These are phyloP conservation scores for Lentinula guzmanii DNA, from an alignment of 768 basidiomycete species.

Conservation along the genomic window DNA sequence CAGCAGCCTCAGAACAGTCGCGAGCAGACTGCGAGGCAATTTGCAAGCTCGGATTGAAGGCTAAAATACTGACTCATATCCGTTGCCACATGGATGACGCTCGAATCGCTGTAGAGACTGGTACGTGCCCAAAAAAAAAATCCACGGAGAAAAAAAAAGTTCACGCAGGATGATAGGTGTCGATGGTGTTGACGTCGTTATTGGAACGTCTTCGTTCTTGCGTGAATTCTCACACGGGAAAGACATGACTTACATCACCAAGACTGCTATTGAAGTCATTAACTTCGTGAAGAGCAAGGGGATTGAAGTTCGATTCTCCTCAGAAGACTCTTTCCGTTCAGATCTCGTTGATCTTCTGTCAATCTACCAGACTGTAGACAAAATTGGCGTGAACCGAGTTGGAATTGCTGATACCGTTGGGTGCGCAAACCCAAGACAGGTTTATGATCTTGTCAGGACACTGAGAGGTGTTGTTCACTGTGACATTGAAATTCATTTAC, in stretches of 20 bases:
- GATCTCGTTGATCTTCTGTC: constrained; percentile 97
- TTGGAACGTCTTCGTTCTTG: constrained; percentile 98
- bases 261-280: constrained; percentile 97
- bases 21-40: constrained; percentile 93
- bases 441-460: constrained; percentile 96
- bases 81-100: constrained; percentile 99
- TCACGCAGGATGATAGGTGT: constrained; percentile 52
- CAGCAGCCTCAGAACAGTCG: constrained; percentile 95
- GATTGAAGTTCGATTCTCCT: constrained; percentile 99
- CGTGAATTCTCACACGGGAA: constrained; percentile 99
- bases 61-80: constrained; percentile 98
- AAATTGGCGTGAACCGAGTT: constrained; percentile 97
- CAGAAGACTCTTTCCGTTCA: constrained; percentile 99
- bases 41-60: constrained; percentile 95
- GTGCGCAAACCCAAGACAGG: constrained; percentile 97
- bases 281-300: constrained; percentile 99
- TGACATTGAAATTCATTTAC: constrained; percentile 97
- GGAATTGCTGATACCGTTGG: constrained; percentile 99
- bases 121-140: constrained; percentile 31
- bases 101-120: constrained; percentile 95
- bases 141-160: neutral
- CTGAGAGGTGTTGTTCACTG: constrained; percentile 93
- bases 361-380: constrained; percentile 99
- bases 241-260: constrained; percentile 99
- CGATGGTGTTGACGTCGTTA: constrained; percentile 98